Evolutionary conservation across 1,139 yeast genomes (phyloP).

Genomic region (Pichia sp.): DNA sequence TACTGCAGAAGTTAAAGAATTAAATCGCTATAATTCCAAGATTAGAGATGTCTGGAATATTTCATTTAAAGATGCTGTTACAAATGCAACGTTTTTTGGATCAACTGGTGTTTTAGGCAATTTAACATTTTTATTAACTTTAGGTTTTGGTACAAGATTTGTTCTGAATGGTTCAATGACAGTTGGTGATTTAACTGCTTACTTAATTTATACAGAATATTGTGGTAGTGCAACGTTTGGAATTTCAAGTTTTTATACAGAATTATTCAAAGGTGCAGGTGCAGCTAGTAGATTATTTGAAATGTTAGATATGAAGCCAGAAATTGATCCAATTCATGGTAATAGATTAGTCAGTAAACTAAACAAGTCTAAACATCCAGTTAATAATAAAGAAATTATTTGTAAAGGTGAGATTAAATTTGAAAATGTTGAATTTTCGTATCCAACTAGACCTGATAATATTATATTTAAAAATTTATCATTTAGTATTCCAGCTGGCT

Average conservation of each 20-base stretch:
- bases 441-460: slow-evolving; percentile 81
- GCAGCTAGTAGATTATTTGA: slow-evolving; percentile 93
- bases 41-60: slow-evolving; percentile 66
- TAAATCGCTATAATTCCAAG: slow-evolving; percentile 57
- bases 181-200: slow-evolving; percentile 86
- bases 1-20: slow-evolving; percentile 72
- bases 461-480: slow-evolving; percentile 59
- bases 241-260: slow-evolving; percentile 83
- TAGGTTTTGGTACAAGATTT: slow-evolving; percentile 74
- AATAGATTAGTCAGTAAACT: slow-evolving; percentile 29
- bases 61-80: slow-evolving; percentile 74
- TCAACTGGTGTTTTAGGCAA: slow-evolving; percentile 79
- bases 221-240: slow-evolving; percentile 90
- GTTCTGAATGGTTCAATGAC: slow-evolving; percentile 67
- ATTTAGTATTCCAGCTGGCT: slow-evolving; percentile 69
- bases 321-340: slow-evolving; percentile 61
- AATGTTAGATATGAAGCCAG: slow-evolving; percentile 68
- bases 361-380: slow-evolving; percentile 8
- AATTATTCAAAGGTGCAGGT: slow-evolving; percentile 94
- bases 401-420: slow-evolving; percentile 54
- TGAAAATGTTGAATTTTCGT: slow-evolving; percentile 61
- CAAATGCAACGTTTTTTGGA: slow-evolving; percentile 72
- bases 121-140: slow-evolving; percentile 64
- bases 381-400: slow-evolving; percentile 8
- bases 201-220: slow-evolving; percentile 88